Evolutionary conservation across 495 filamentous ascomycete genomes (phyloP).

Genomic region (Pseudoneurospora amorphoporcata): DNA sequence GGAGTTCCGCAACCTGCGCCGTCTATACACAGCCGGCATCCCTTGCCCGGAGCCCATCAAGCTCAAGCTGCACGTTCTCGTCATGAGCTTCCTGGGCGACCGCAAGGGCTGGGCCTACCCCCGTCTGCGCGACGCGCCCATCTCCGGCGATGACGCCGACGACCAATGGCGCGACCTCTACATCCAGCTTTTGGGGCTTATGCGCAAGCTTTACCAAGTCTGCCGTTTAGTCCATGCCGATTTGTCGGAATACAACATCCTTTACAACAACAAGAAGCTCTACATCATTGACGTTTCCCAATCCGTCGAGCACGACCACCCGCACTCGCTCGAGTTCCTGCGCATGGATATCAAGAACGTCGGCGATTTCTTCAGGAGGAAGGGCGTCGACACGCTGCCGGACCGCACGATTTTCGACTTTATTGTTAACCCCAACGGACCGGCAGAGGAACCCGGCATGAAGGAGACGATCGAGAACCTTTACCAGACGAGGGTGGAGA

Average conservation of each 20-base stretch:
- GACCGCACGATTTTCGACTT: slow-evolving; percentile 73
- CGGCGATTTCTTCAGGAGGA: slow-evolving; percentile 77
- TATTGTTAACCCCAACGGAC: slow-evolving; percentile 50
- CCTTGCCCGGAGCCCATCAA: slow-evolving; percentile 82
- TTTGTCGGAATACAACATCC: slow-evolving; percentile 92
- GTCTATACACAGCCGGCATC: slow-evolving; percentile 73
- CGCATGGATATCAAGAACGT: slow-evolving; percentile 98
- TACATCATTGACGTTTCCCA: slow-evolving; percentile 98
- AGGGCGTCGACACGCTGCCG: slow-evolving; percentile 66
- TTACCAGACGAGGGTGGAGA: slow-evolving; percentile 25
- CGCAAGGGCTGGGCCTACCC: slow-evolving; percentile 79
- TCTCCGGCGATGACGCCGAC: slow-evolving; percentile 46
- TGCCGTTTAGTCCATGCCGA: slow-evolving; percentile 91
- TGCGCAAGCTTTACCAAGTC: slow-evolving; percentile 83
- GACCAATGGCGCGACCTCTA: slow-evolving; percentile 72
- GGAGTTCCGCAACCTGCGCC: slow-evolving; percentile 86
- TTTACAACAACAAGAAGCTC: slow-evolving; percentile 74
- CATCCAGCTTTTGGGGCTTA: slow-evolving; percentile 71
- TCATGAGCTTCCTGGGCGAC: slow-evolving; percentile 89
- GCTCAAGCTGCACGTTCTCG: slow-evolving; percentile 79
- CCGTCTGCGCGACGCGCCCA: slow-evolving; percentile 48
- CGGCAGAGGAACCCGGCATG: slow-evolving; percentile 36
- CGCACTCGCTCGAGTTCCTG: slow-evolving; percentile 79
- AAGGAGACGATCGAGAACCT: slow-evolving; percentile 34
- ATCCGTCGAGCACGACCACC: slow-evolving; percentile 93